Percentiles rank a stretch among this genome's conserved stretches.
phyloP scores from a whole-genome alignment of 371 early-diverging fungal genomes.

The Capillidium heterosporum region DNA sequence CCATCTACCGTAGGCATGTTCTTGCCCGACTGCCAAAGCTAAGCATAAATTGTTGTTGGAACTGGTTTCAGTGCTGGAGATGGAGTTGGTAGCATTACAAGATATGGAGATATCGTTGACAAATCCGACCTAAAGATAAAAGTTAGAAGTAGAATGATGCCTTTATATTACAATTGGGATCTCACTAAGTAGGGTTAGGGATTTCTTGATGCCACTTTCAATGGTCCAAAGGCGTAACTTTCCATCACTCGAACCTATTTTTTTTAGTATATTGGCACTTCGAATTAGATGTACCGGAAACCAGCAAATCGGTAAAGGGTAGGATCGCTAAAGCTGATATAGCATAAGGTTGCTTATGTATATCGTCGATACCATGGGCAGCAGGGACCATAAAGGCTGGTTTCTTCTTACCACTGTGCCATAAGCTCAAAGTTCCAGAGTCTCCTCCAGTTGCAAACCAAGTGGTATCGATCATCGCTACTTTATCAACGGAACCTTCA shows the following conservation, averaged over 20 bases:
- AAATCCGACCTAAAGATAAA: conserved; percentile 12
- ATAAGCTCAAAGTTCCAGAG: conserved; percentile 47
- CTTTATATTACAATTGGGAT: neutral
- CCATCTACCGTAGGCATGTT: conserved; percentile 87
- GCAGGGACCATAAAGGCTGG: conserved; percentile 54
- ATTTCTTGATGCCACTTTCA: conserved; percentile 32
- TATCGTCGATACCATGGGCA: conserved; percentile 53
- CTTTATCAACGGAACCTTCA: conserved; percentile 69
- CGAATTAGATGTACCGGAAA: conserved; percentile 30
- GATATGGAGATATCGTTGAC: conserved; percentile 16
- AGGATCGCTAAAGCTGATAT: conserved; percentile 68
- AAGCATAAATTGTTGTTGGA: conserved; percentile 30
- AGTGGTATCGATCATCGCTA: conserved; percentile 80
- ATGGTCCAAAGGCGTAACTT: conserved; percentile 74
- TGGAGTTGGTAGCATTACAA: conserved; percentile 6
- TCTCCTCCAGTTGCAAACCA: conserved; percentile 82
- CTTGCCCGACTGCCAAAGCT: conserved; percentile 76
- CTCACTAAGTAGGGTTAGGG: conserved; percentile 26
- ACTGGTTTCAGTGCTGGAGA: neutral
- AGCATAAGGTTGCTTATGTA: conserved; percentile 43
- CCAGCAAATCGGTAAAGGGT: conserved; percentile 74
- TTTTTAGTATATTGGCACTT: neutral
- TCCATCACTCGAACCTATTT: conserved; percentile 58
- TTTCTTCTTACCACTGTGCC: conserved; percentile 80
- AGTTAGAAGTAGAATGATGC: neutral